phyloP scores from a whole-genome alignment of 495 filamentous ascomycete species.

The Penicillium samsonianum region DNA sequence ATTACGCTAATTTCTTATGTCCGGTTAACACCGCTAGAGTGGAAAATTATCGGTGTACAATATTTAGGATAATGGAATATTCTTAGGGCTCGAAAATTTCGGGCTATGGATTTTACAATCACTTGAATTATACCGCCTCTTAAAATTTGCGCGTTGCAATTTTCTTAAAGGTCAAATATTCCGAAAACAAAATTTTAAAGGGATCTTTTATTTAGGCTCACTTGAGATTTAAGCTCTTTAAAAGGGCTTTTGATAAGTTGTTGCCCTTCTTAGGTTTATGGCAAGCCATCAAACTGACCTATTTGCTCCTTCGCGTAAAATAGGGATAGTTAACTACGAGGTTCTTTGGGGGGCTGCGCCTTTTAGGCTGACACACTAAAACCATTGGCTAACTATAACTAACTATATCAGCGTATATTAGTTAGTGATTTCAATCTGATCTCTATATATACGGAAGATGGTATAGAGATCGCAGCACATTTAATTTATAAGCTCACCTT shows the following conservation, averaged over 20 bases:
- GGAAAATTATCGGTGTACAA: not conserved
- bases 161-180: slow-evolving; percentile 1
- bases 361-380: not conserved
- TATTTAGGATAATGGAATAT: slow-evolving; percentile 2
- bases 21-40: slow-evolving; percentile 4
- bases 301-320: no score
- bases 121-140: no score
- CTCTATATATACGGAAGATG: not conserved
- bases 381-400: slow-evolving; percentile 5
- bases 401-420: not conserved
- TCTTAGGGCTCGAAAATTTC: slow-evolving; percentile 2
- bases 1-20: slow-evolving; percentile 4
- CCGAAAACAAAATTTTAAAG: slow-evolving; percentile 5
- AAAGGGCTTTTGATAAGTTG: no score
- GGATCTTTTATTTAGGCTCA: slow-evolving; percentile 1
- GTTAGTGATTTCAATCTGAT: slow-evolving; percentile 1
- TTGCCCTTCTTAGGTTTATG: no score
- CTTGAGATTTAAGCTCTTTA: no score
- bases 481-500: slow-evolving; percentile 1
- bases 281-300: no score
- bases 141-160: slow-evolving; percentile 4
- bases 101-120: slow-evolving; percentile 1
- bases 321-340: no score
- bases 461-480: slow-evolving; percentile 5
- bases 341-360: no score